phyloP scores from a whole-genome alignment of 169 alveolate species.

The Plasmodium berghei region DNA sequence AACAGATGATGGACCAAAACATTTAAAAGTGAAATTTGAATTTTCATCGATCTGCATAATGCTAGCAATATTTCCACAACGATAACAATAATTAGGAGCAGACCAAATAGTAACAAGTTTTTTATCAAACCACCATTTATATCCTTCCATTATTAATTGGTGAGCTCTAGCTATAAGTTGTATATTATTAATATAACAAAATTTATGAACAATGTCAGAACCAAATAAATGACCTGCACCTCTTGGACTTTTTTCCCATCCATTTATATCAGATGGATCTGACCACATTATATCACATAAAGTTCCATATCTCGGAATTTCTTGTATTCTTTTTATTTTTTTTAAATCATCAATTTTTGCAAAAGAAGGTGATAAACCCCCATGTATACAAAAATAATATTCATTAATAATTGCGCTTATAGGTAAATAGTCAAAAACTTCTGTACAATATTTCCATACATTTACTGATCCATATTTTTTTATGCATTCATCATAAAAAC shows the following conservation, averaged over 20 bases:
- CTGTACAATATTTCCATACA: constrained; percentile 98
- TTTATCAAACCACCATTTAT: constrained; percentile 95
- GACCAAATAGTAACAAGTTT: constrained; percentile 97
- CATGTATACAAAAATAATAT: constrained; percentile 97
- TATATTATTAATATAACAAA: constrained; percentile 95
- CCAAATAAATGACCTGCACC: constrained; percentile 99
- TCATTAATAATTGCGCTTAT: constrained; percentile 98
- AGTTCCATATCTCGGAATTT: constrained; percentile 97
- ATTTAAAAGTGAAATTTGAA: constrained; percentile 16
- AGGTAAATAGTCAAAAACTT: constrained; percentile 98
- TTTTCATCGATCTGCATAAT: constrained; percentile 97
- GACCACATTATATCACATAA: constrained; percentile 99
- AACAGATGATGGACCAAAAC: constrained; percentile 38
- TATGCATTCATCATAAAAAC: constrained; percentile 99
- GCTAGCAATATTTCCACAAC: constrained; percentile 99
- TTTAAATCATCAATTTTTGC: constrained; percentile 95
- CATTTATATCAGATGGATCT: constrained; percentile 92
- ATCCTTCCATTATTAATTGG: constrained; percentile 99
- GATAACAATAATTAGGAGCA: constrained; percentile 99
- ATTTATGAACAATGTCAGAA: constrained; percentile 94
- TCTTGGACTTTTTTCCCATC: constrained; percentile 98
- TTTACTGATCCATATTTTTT: constrained; percentile 98
- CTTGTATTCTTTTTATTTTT: constrained; percentile 90
- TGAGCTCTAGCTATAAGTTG: constrained; percentile 99
- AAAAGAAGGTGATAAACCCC: constrained; percentile 98